Percentiles rank a stretch among this genome's conserved stretches.
phyloP scores from a whole-genome alignment of 2,329 filamentous ascomycete species.

The Pseudophaeomoniella oleicola region DNA sequence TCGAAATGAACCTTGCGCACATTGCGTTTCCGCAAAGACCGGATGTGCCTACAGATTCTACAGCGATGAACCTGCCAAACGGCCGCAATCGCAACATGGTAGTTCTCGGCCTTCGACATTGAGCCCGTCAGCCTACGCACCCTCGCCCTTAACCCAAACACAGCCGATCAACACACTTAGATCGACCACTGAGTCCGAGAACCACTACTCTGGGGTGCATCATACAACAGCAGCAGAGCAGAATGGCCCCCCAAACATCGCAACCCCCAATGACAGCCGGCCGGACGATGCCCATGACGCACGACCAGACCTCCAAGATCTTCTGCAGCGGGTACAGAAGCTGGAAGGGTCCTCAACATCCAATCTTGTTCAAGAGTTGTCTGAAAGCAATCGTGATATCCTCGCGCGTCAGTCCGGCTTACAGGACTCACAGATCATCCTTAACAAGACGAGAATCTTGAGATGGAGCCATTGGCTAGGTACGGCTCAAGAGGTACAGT shows the following conservation, averaged over 20 bases:
- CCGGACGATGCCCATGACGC: neutral
- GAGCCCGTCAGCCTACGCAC: slow-evolving; percentile 5
- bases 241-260: neutral
- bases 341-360: slow-evolving; percentile 15
- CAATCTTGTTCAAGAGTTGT: slow-evolving; percentile 29
- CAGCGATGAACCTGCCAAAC: slow-evolving; percentile 27
- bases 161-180: slow-evolving; percentile 24
- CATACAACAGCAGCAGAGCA: neutral
- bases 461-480: slow-evolving; percentile 44
- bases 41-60: slow-evolving; percentile 41
- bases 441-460: slow-evolving; percentile 42
- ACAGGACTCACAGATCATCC: slow-evolving; percentile 27
- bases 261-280: neutral
- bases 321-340: slow-evolving; percentile 11
- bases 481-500: slow-evolving; percentile 31
- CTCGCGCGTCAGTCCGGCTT: neutral
- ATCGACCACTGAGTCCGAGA: slow-evolving; percentile 16
- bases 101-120: slow-evolving; percentile 5
- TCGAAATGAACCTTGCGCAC: slow-evolving; percentile 42
- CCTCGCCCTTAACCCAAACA: slow-evolving; percentile 9
- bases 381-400: slow-evolving; percentile 2
- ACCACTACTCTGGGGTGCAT: slow-evolving; percentile 3
- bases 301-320: neutral
- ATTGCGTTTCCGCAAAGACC: slow-evolving; percentile 43
- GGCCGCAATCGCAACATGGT: slow-evolving; percentile 7